phyloP scores from a whole-genome alignment of 139 green algal species.

The Pycnococcus provasolii region DNA sequence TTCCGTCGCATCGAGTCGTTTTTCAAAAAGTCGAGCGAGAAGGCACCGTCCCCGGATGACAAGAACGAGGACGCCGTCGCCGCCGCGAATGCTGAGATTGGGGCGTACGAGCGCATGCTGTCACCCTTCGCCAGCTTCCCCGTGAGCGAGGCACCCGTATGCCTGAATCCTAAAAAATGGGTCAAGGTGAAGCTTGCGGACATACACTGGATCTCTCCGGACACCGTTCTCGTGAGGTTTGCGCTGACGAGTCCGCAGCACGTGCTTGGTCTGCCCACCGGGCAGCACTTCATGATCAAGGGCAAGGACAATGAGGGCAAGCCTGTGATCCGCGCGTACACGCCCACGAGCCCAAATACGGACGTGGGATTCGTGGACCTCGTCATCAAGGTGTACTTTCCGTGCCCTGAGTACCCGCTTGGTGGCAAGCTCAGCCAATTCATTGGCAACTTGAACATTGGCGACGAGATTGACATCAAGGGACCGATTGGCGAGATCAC shows the following conservation, averaged over 20 bases:
- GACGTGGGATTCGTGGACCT: constrained; percentile 79
- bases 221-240: constrained; percentile 76
- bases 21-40: too few relatives aligned
- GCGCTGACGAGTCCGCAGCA: constrained; percentile 63
- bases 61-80: too few relatives aligned
- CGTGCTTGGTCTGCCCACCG: constrained; percentile 68
- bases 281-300: constrained; percentile 77
- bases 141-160: not conserved
- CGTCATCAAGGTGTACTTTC: constrained; percentile 67
- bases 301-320: constrained; percentile 54
- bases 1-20: too few relatives aligned
- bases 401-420: constrained; percentile 65
- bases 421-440: constrained; percentile 61
- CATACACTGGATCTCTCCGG: constrained; percentile 39
- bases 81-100: too few relatives aligned
- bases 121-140: too few relatives aligned
- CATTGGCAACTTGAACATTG: constrained; percentile 54
- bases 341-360: constrained; percentile 58
- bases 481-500: constrained; percentile 77
- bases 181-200: constrained; percentile 12
- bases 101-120: too few relatives aligned
- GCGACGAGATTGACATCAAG: constrained; percentile 78
- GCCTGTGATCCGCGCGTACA: constrained; percentile 85
- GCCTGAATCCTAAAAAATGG: constrained; percentile 7
- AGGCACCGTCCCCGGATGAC: too few relatives aligned